Evolutionary conservation across 805 yeast species (phyloP).

Genomic region (Candida suzukii): DNA sequence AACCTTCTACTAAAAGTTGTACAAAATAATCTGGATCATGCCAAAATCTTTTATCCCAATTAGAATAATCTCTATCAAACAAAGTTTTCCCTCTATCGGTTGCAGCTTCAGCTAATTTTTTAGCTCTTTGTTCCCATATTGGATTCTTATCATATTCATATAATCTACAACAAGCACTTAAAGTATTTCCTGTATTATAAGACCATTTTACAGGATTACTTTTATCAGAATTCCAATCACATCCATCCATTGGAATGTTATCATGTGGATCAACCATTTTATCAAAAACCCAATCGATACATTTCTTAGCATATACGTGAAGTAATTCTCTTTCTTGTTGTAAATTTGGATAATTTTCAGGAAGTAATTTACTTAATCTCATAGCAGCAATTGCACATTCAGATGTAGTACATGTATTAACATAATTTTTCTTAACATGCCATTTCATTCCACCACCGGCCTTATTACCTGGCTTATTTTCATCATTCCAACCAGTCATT

Average conservation of each 20-base stretch:
- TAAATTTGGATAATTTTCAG: slow-evolving; percentile 15
- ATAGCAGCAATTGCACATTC: slow-evolving; percentile 59
- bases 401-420: slow-evolving; percentile 62
- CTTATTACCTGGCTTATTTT: slow-evolving; percentile 24
- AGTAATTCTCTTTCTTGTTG: slow-evolving; percentile 33
- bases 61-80: slow-evolving; percentile 56
- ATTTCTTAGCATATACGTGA: slow-evolving; percentile 50
- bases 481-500: slow-evolving; percentile 56
- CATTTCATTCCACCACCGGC: slow-evolving; percentile 59
- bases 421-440: slow-evolving; percentile 55
- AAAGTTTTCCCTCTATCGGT: slow-evolving; percentile 48
- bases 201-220: slow-evolving; percentile 53
- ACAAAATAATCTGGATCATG: slow-evolving; percentile 57
- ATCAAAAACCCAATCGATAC: slow-evolving; percentile 51
- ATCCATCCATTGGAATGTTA: slow-evolving; percentile 55
- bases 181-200: slow-evolving; percentile 61
- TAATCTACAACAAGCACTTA: slow-evolving; percentile 45
- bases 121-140: slow-evolving; percentile 41
- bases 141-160: slow-evolving; percentile 43
- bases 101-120: slow-evolving; percentile 49
- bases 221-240: slow-evolving; percentile 35
- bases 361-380: slow-evolving; percentile 45
- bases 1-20: slow-evolving; percentile 59
- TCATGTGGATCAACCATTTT: slow-evolving; percentile 46
- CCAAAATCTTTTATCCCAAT: slow-evolving; percentile 49